phyloP scores from a whole-genome alignment of 1,284 basidiomycete genomes.

The Coniophora puteana region DNA sequence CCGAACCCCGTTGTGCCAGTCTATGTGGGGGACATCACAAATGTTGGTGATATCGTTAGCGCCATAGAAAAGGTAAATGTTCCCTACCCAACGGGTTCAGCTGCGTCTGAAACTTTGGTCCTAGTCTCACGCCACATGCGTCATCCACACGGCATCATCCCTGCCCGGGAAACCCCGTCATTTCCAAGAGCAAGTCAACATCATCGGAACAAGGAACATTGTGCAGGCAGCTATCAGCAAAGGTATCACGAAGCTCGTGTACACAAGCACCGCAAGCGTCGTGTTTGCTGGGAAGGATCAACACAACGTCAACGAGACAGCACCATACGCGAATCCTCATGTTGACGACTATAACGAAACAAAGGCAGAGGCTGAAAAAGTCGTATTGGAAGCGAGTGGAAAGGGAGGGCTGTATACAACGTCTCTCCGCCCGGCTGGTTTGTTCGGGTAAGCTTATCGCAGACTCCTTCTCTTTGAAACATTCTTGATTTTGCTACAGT shows the following conservation, averaged over 20 bases:
- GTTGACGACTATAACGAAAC: constrained; percentile 64
- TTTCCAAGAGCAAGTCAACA: constrained; percentile 61
- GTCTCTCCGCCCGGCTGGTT: constrained; percentile 58
- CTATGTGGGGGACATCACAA: constrained; percentile 48
- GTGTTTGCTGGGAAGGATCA: constrained; percentile 53
- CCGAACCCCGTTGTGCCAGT: constrained; percentile 39
- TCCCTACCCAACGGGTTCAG: too few species aligned
- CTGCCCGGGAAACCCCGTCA: constrained; percentile 41
- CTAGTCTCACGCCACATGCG: constrained; percentile 41
- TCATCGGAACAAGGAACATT: constrained; percentile 52
- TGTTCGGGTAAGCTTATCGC: constrained; percentile 50
- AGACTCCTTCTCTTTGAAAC: not conserved
- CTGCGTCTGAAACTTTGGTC: not conserved
- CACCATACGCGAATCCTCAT: constrained; percentile 44
- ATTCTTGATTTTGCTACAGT: constrained; percentile 19
- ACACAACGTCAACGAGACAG: constrained; percentile 59
- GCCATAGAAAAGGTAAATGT: constrained; percentile 43
- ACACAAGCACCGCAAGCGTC: constrained; percentile 60
- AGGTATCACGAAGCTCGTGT: constrained; percentile 53
- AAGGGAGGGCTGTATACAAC: constrained; percentile 48
- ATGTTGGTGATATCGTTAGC: constrained; percentile 37
- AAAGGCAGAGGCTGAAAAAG: constrained; percentile 58
- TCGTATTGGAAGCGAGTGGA: constrained; percentile 55
- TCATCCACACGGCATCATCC: constrained; percentile 67
- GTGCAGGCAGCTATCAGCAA: constrained; percentile 41